phyloP scores from a whole-genome alignment of 345 rosid species.

The Pseudoturritis turrita region DNA sequence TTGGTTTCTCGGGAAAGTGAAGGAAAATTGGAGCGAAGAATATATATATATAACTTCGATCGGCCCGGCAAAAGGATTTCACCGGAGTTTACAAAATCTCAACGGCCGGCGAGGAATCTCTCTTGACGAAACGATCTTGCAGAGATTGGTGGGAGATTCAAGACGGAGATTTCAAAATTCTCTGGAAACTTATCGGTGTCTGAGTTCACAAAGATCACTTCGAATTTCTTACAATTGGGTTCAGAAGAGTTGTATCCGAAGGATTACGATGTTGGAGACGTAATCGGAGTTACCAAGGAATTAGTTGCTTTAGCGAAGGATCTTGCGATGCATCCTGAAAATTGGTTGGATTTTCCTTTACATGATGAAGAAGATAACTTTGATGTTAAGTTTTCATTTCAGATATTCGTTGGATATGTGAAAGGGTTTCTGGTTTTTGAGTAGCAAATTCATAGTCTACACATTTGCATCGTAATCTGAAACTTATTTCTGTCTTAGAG shows the following conservation, averaged over 20 bases:
- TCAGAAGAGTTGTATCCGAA: conserved; percentile 34
- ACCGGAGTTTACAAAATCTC: too few species aligned
- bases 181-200: conserved; percentile 57
- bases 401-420: neutral
- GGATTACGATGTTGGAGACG: conserved; percentile 19
- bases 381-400: conserved; percentile 43
- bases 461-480: too few species aligned
- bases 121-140: conserved; percentile 28
- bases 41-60: too few species aligned
- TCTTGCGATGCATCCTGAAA: conserved; percentile 79
- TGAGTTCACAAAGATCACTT: conserved; percentile 47
- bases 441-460: neutral
- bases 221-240: conserved; percentile 40
- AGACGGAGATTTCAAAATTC: conserved; percentile 54
- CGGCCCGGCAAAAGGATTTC: too few species aligned
- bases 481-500: too few species aligned
- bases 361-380: conserved; percentile 66
- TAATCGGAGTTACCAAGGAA: conserved; percentile 68
- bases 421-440: neutral
- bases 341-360: conserved; percentile 87
- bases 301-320: conserved; percentile 65
- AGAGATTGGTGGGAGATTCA: conserved; percentile 50
- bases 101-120: too few species aligned
- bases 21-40: too few species aligned
- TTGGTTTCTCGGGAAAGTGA: too few species aligned